Base-by-base conservation (phyloP, 306 rosid species). In the Gastrolobium bilobum region DNA sequence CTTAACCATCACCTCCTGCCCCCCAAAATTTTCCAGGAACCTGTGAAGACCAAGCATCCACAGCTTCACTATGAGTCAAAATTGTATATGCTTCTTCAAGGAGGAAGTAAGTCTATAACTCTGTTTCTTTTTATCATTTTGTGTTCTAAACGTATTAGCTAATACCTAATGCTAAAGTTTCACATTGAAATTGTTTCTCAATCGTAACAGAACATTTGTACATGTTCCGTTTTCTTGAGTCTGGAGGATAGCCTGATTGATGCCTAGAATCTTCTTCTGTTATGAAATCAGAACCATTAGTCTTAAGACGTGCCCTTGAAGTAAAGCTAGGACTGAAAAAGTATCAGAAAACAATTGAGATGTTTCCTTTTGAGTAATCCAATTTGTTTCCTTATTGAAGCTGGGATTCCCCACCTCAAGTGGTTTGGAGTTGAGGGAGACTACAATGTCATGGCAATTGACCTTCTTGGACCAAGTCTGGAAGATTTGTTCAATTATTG, bases 401-500 rank as follows among this genome's bases (percentile, higher is more conserved):
- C 94, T 61, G 99, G 99, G 68, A 86, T 96, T 81, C 99, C 99
- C 84, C 97, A 96, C 79, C 87, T 96, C 77, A 96, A 96, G 87
- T 96, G 99, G 99, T 96, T 91, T 75, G 99, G 99, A 82, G 98
- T 93, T n/a, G 98, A 91, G 85, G 92, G 97, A 78, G 99, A 93
- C 39, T 96, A 96, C 82, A 96, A 90, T 74, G 78, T 91, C 78
- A 96, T 96, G 99, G 98, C 91, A 63, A 96, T 96, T 33, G 99
- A 96, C 79, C 99, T 96, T 84, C 99, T 96, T 82, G 99, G 99
- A 66, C 99, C 99, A 52, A 96, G 99, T 83, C 83, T 96, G 83
- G 99, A 96, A 88, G 99, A 96, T 89, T 83, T 96, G 78, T 93
- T 93, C 88, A 96, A 96, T 87, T 96, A 93, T 82, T 96, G 99